Percentiles rank a stretch among this genome's conserved stretches.
Conservation (phyloP, 805 yeast genomes). For the Kodamaea jinghongensis region DNA sequence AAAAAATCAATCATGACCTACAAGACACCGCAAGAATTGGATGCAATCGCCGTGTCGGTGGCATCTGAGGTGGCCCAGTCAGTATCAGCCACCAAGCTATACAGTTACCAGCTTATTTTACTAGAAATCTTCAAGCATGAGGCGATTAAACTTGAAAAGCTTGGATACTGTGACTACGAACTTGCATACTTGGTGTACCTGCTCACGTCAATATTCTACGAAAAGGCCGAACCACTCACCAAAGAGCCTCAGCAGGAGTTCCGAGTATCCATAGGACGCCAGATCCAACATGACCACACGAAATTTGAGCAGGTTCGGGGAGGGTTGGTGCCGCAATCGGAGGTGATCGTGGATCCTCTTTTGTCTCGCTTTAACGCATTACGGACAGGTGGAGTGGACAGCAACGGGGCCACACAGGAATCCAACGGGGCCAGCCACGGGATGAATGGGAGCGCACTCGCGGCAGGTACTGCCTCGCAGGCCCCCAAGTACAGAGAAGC, state of each 20-base stretch:
- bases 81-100: constrained; percentile 14
- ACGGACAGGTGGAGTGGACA: constrained; percentile 2
- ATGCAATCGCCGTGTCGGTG: background rate
- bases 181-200: constrained; percentile 26
- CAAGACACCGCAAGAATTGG: constrained; percentile 2
- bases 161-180: constrained; percentile 39
- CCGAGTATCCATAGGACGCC: constrained; percentile 7
- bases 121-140: constrained; percentile 37
- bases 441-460: background rate
- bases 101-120: constrained; percentile 23
- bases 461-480: background rate
- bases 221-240: constrained; percentile 3
- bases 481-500: constrained; percentile 6
- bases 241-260: constrained; percentile 7
- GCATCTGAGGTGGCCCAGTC: background rate
- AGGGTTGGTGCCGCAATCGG: background rate
- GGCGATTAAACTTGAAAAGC: constrained; percentile 21
- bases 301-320: constrained; percentile 4
- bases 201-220: constrained; percentile 5
- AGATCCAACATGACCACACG: constrained; percentile 4
- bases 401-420: background rate
- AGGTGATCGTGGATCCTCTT: constrained; percentile 19
- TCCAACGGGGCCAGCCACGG: too few relatives aligned
- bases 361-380: constrained; percentile 25
- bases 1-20: constrained; percentile 2